Conservation (phyloP, 495 filamentous ascomycete species). For the Evernia prunastri region DNA sequence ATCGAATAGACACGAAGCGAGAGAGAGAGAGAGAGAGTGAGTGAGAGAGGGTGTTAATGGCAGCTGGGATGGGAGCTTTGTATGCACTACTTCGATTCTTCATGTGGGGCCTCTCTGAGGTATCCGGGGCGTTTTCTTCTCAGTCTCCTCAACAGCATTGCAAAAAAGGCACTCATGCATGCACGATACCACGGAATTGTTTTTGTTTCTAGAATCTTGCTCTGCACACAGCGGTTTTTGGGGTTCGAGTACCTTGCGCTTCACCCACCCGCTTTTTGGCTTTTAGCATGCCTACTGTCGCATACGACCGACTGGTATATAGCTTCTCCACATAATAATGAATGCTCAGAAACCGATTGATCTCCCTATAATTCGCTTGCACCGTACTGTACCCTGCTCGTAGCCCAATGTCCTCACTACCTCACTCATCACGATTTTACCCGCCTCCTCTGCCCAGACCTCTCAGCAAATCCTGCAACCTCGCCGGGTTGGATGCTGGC, state of each 20-base stretch:
- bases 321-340: not conserved
- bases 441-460: not conserved
- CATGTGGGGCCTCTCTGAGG: not conserved
- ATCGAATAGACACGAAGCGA: not conserved
- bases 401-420: not conserved
- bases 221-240: no score
- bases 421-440: no score
- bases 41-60: no score
- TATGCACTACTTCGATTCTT: not conserved
- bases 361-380: not conserved
- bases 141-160: not conserved
- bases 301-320: not conserved
- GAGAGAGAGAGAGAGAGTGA: no score
- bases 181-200: not conserved
- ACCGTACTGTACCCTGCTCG: not conserved
- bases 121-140: not conserved
- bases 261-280: not conserved
- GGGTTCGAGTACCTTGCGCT: not conserved
- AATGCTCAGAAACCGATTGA: not conserved
- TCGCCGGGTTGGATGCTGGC: not conserved
- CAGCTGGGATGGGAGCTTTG: not conserved
- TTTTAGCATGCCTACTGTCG: not conserved
- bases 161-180: not conserved
- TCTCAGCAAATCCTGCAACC: not conserved
- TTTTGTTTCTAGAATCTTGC: no score